These are phyloP conservation scores for Nicotiana tomentosiformis DNA, from an alignment of 257 asterid genomes.

Conservation along the genomic window DNA sequence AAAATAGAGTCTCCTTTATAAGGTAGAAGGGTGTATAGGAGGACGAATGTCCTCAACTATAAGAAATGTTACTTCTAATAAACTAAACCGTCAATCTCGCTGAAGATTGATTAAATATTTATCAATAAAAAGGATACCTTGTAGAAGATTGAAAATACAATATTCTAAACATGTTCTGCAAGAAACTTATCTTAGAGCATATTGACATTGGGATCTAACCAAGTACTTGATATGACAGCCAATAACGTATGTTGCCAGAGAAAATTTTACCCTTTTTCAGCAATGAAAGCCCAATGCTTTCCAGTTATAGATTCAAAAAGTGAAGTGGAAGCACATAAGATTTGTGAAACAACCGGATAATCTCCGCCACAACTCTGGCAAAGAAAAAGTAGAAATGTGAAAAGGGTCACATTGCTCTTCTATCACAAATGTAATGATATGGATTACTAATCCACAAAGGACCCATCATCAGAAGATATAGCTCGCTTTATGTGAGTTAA, in stretches of 20 bases:
- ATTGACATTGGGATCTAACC: constrained; percentile 1
- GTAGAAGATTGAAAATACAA: background rate
- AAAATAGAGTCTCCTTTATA: background rate
- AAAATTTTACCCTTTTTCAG: background rate
- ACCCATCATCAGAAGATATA: background rate
- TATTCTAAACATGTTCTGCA: background rate
- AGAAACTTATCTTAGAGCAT: background rate
- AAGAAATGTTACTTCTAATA: background rate
- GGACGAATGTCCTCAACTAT: background rate
- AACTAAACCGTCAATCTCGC: background rate
- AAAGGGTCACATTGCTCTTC: background rate
- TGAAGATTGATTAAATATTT: background rate
- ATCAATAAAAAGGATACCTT: background rate
- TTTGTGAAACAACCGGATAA: background rate
- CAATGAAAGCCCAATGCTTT: background rate
- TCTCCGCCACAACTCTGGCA: background rate
- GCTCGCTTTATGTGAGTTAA: background rate
- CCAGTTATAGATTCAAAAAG: background rate
- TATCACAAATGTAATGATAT: background rate
- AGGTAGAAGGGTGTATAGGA: background rate
- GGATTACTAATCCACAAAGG: background rate
- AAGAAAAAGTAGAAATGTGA: background rate
- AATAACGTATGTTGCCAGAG: background rate
- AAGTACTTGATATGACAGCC: background rate
- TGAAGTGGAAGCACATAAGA: background rate